Percentiles rank a stretch among this genome's conserved stretches.
phyloP scores from a whole-genome alignment of 257 asterid species.

The Fraxinus americana region DNA sequence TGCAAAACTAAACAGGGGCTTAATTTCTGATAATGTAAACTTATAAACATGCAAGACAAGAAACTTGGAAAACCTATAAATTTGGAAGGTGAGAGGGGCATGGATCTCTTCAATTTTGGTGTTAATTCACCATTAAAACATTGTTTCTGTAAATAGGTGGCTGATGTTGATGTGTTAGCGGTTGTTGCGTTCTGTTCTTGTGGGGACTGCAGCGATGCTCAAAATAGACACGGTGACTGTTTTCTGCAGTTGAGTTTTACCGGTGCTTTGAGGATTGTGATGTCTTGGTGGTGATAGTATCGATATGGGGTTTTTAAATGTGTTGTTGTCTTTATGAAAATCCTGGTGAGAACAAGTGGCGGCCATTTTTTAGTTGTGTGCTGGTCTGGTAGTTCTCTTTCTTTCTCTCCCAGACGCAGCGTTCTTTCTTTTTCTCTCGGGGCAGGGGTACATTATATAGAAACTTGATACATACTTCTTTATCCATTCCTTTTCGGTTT shows the following conservation, averaged over 20 bases:
- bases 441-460: not conserved
- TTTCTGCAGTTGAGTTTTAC: not conserved
- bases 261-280: not conserved
- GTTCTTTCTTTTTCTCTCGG: not conserved
- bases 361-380: not conserved
- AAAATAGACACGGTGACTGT: not conserved
- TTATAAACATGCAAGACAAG: not conserved
- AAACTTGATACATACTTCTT: not conserved
- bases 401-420: not conserved
- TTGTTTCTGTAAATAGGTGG: not conserved
- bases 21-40: not conserved
- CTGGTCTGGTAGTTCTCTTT: not conserved
- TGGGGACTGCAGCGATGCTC: not conserved
- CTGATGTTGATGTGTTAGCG: too few relatives aligned
- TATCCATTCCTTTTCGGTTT: not conserved
- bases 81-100: not conserved
- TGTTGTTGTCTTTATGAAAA: not conserved
- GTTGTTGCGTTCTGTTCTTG: too few relatives aligned
- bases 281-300: not conserved
- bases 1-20: too few relatives aligned
- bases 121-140: not conserved
- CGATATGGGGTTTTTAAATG: not conserved
- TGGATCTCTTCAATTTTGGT: not conserved
- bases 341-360: not conserved
- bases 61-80: not conserved